Evolutionary conservation across 371 early-diverging fungal genomes (phyloP).

Genomic region (Syncephalastrum contaminatum): DNA sequence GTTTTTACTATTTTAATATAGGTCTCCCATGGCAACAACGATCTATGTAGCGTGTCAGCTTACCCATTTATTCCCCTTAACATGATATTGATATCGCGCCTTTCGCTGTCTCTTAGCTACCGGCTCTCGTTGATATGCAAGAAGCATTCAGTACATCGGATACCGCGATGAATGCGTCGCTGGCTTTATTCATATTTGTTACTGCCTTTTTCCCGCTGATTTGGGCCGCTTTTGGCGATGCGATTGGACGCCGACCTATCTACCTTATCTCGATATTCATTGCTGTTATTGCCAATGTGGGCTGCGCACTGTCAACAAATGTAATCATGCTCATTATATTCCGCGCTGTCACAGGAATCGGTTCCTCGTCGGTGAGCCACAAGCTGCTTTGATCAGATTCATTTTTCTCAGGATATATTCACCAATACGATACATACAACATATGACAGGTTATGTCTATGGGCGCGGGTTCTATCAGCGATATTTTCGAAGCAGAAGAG

Average conservation of each 20-base stretch:
- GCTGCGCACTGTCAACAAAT: conserved; percentile 30
- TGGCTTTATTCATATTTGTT: conserved; percentile 25
- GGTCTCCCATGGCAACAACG: conserved; percentile 21
- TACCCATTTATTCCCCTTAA: background rate
- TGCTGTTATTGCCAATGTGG: conserved; percentile 22
- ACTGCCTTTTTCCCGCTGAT: conserved; percentile 28
- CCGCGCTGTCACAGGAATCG: conserved; percentile 26
- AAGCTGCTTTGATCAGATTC: background rate
- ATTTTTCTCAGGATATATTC: background rate
- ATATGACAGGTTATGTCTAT: conserved; percentile 34
- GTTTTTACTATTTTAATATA: background rate
- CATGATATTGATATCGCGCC: background rate
- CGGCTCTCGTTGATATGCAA: conserved; percentile 26
- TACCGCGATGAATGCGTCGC: conserved; percentile 29
- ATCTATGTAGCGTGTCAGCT: conserved; percentile 17
- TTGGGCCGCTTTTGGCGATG: conserved; percentile 21
- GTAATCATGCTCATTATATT: conserved; percentile 27
- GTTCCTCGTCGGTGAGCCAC: conserved; percentile 22
- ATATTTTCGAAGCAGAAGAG: conserved; percentile 42
- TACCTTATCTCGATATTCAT: conserved; percentile 27
- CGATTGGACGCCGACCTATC: conserved; percentile 22
- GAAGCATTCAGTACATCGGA: conserved; percentile 18
- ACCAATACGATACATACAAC: background rate
- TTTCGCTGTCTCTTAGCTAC: conserved; percentile 14
- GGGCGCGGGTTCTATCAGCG: conserved; percentile 42